Evolutionary conservation across 495 filamentous ascomycete genomes (phyloP).

Genomic region (Bathelium albidoporum): DNA sequence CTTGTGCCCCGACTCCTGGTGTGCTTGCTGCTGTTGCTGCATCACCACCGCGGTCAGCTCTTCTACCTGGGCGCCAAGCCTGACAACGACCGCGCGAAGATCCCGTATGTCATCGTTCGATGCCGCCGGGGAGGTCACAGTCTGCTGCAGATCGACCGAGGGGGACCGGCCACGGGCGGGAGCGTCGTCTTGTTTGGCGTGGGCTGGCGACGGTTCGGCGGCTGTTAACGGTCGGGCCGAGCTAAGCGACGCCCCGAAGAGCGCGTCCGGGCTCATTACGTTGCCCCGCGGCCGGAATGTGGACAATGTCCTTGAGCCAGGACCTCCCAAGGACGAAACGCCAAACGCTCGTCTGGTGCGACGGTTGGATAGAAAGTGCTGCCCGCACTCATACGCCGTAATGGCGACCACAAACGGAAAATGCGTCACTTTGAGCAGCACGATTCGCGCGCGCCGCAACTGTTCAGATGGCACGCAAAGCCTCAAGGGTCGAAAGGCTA

Average conservation of each 20-base stretch:
- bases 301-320: slow-evolving; percentile 7
- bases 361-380: slow-evolving; percentile 14
- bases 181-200: slow-evolving; percentile 13
- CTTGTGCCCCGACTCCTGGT: not conserved
- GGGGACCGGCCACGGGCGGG: slow-evolving; percentile 10
- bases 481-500: slow-evolving; percentile 75
- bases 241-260: slow-evolving; percentile 17
- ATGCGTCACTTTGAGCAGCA: slow-evolving; percentile 65
- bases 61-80: slow-evolving; percentile 27
- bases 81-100: slow-evolving; percentile 21
- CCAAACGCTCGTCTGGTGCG: slow-evolving; percentile 2
- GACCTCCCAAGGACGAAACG: slow-evolving; percentile 21
- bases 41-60: slow-evolving; percentile 22
- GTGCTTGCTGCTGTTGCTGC: slow-evolving; percentile 12
- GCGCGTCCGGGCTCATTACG: not conserved
- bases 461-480: slow-evolving; percentile 62
- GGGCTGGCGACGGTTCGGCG: slow-evolving; percentile 8
- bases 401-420: slow-evolving; percentile 54
- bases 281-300: not conserved
- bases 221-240: slow-evolving; percentile 17
- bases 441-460: slow-evolving; percentile 62
- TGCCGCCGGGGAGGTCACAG: slow-evolving; percentile 13
- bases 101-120: slow-evolving; percentile 18
- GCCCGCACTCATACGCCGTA: slow-evolving; percentile 44
- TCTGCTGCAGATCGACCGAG: slow-evolving; percentile 11